Conservation (phyloP, 305 asterid species). For the Solanum hybrid region DNA sequence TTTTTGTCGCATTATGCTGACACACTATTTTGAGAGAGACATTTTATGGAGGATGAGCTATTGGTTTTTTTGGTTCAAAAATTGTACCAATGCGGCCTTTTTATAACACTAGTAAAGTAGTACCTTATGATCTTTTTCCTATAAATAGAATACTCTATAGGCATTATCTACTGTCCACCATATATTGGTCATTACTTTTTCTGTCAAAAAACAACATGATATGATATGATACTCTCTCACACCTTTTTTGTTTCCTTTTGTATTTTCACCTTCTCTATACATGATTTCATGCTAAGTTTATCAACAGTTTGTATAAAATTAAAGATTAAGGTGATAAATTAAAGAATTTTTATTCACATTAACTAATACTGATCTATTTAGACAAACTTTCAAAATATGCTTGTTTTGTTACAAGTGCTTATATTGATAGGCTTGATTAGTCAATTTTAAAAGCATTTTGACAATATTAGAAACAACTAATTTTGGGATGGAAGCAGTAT, state of each 20-base stretch:
- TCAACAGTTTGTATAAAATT: background rate
- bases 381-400: background rate
- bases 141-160: background rate
- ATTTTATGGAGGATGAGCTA: background rate
- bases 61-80: slow-evolving; percentile 14
- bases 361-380: too few species aligned
- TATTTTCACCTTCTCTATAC: background rate
- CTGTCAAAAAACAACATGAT: background rate
- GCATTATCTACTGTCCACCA: background rate
- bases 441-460: background rate
- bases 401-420: background rate
- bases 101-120: background rate
- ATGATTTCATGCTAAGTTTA: too few species aligned
- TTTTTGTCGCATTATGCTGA: slow-evolving; percentile 48
- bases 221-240: background rate
- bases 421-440: background rate
- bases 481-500: background rate
- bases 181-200: background rate
- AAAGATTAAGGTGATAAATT: background rate
- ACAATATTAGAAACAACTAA: too few species aligned
- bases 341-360: background rate
- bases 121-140: background rate
- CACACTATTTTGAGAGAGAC: slow-evolving; percentile 26
- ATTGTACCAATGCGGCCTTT: background rate
- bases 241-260: background rate